These are phyloP conservation scores for Podila horticola DNA, from an alignment of 192 early-diverging fungal species.

Conservation along the genomic window DNA sequence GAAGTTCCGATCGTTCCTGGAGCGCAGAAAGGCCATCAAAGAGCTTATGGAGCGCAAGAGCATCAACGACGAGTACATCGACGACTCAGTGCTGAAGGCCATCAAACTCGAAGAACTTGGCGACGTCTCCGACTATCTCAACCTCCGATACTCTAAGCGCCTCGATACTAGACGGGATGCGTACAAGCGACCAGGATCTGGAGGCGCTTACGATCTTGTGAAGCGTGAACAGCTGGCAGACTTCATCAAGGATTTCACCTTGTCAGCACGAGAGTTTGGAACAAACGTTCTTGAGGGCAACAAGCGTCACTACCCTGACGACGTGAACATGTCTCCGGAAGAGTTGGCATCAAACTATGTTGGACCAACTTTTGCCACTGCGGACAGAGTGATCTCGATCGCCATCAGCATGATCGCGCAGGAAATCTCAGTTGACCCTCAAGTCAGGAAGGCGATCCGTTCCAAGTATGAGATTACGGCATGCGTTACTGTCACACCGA, in stretches of 20 bases:
- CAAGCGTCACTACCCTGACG: conserved; percentile 71
- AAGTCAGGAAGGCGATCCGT: conserved; percentile 80
- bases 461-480: conserved; percentile 74
- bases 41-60: conserved; percentile 60
- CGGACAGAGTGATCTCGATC: conserved; percentile 63
- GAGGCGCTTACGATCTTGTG: conserved; percentile 49
- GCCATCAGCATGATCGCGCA: conserved; percentile 77
- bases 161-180: conserved; percentile 41
- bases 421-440: conserved; percentile 84
- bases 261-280: conserved; percentile 70
- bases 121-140: conserved; percentile 73
- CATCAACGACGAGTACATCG: conserved; percentile 59
- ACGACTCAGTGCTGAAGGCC: conserved; percentile 59
- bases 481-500: conserved; percentile 79
- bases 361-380: conserved; percentile 55
- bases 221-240: conserved; percentile 53
- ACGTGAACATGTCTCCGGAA: conserved; percentile 60
- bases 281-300: conserved; percentile 63
- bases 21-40: conserved; percentile 64
- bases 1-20: conserved; percentile 77
- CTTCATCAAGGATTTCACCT: conserved; percentile 59
- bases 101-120: conserved; percentile 69
- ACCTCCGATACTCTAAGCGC: conserved; percentile 61
- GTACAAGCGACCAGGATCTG: conserved; percentile 52
- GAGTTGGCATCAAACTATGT: conserved; percentile 65